Evolutionary conservation across 495 filamentous ascomycete species (phyloP).

Genomic region (Pseudevernia furfuracea): DNA sequence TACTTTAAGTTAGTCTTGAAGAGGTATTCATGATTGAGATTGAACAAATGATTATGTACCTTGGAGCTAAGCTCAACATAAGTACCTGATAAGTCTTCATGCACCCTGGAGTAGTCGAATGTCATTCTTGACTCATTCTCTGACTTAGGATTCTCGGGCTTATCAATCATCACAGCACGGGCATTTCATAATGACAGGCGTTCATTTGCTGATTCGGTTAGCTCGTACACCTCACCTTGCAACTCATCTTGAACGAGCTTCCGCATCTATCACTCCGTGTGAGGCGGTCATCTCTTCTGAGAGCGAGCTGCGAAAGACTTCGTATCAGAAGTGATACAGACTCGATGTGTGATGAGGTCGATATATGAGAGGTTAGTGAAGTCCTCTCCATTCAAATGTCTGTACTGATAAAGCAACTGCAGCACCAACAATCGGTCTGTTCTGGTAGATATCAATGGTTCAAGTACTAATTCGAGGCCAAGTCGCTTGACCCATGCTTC

Average conservation of each 20-base stretch:
- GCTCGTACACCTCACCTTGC: neutral
- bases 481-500: too few relatives aligned
- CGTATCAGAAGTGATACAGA: neutral
- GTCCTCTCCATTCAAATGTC: neutral
- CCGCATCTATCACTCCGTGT: neutral
- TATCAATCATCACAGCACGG: neutral
- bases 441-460: neutral
- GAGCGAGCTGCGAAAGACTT: neutral
- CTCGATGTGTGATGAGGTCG: neutral
- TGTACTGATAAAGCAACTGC: neutral
- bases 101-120: neutral
- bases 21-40: neutral
- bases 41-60: neutral
- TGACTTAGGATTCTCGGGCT: neutral
- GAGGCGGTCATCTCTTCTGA: neutral
- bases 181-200: neutral
- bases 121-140: neutral
- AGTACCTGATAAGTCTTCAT: neutral
- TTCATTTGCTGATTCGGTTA: neutral
- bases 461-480: too few relatives aligned
- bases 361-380: neutral
- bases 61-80: neutral
- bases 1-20: neutral
- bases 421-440: neutral
- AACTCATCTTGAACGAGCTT: neutral